Percentiles rank a stretch among this genome's conserved stretches.
phyloP scores from a whole-genome alignment of 192 early-diverging fungal genomes.

The Tieghemiomyces parasiticus region DNA sequence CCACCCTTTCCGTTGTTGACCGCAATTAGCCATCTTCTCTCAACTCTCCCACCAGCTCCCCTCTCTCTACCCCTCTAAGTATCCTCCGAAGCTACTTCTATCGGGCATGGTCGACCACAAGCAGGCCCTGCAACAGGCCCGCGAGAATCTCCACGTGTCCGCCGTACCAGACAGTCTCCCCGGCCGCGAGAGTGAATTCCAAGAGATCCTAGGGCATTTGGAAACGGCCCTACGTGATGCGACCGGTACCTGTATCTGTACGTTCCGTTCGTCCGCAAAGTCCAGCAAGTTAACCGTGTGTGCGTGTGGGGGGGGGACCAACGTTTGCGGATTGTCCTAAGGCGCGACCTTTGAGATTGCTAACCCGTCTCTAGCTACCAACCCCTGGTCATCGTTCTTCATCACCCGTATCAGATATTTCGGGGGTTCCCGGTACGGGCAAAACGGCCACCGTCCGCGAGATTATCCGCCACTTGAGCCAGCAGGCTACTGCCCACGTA shows the following conservation, averaged over 20 bases:
- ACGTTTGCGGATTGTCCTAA: not conserved
- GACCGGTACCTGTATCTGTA: slow-evolving; percentile 76
- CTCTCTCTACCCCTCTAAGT: no score
- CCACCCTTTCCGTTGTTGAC: no score
- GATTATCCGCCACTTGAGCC: slow-evolving; percentile 57
- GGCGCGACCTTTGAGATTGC: not conserved
- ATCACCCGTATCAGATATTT: slow-evolving; percentile 61
- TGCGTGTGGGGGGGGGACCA: not conserved
- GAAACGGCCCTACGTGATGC: slow-evolving; percentile 68
- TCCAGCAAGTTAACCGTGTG: not conserved
- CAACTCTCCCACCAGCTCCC: no score
- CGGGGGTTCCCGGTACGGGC: slow-evolving; percentile 92
- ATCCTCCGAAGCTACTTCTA: no score
- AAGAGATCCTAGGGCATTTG: slow-evolving; percentile 56
- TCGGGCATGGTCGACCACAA: not conserved
- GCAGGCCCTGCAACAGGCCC: slow-evolving; percentile 20
- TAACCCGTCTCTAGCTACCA: not conserved
- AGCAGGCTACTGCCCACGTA: slow-evolving; percentile 40
- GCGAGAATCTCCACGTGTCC: slow-evolving; percentile 72
- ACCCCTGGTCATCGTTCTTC: not conserved
- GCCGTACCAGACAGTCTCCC: slow-evolving; percentile 81
- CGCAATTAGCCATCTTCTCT: no score
- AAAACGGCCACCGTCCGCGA: slow-evolving; percentile 91
- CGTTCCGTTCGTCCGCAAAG: slow-evolving; percentile 8
- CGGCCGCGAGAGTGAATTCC: slow-evolving; percentile 89